Base-by-base conservation (phyloP, 495 filamentous ascomycete genomes). In the Xylaria castorea region DNA sequence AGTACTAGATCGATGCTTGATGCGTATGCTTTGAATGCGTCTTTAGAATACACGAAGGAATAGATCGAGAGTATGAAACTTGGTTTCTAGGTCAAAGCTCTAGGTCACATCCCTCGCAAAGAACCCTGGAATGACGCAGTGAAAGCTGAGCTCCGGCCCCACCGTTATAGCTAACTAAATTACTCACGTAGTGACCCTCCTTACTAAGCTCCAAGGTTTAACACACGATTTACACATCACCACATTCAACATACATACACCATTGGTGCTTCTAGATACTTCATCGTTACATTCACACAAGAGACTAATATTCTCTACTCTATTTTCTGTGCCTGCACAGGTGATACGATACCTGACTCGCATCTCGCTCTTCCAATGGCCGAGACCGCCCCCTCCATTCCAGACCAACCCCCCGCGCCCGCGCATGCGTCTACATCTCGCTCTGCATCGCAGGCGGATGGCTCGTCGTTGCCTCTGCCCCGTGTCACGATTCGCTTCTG, bases 401-500 rank as follows among this genome's bases (percentile, higher is more conserved):
- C 57, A 27, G 68, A 40, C 57, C 68, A 79, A 55, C 57, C 1
- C 40, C 68, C 57, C 46, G 71, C 77, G 68, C 63, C 76, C 68
- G 53, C 53, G 16, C 6, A 6, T 22, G 42, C 42, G 14, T 46
- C 42, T 46, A 14, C 42, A 5, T 46, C 42, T 9, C 8, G 6
- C 57, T 42, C 34, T 46, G 42, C 38, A 61, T 36, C 55, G 11
- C 46, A 38, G 46, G 34, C 48, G 42, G 22, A 58, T 1, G 20
- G 57, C 46, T 60, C 51, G 20, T 16, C 38, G 5, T 60, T 25
- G 63, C 80, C 82, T 66, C 83, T 88, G 27, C 92, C 92, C 27
- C 87, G 92, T 36, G 84, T 96, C 69, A 90, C 89, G 32, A 95
- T 96, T 76, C 84, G 89, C 71, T 96, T 91, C 83, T 95, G 93